These are phyloP conservation scores for Moniliophthora roreri DNA, from an alignment of 1,284 basidiomycete species.

Conservation along the genomic window DNA sequence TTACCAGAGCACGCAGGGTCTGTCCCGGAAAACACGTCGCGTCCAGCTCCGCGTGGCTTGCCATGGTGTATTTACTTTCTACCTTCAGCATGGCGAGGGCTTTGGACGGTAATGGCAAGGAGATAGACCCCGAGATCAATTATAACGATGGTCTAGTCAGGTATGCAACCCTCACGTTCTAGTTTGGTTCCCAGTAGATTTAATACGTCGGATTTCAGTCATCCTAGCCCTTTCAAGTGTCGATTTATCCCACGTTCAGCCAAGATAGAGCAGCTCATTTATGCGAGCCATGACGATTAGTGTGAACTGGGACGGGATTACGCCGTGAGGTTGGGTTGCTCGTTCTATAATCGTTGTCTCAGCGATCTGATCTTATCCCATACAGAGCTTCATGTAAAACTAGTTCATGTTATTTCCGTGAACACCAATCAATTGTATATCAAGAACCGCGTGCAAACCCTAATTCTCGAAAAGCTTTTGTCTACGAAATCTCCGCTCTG, in stretches of 20 bases:
- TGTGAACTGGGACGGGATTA: not conserved
- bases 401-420: too few species aligned
- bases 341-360: too few species aligned
- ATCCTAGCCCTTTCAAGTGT: slow-evolving; percentile 4
- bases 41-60: not conserved
- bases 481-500: too few species aligned
- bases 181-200: not conserved
- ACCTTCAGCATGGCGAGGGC: not conserved
- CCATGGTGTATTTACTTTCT: not conserved
- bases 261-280: not conserved
- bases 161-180: not conserved
- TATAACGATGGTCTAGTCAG: not conserved
- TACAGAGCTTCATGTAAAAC: too few species aligned
- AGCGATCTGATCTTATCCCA: too few species aligned
- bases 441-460: too few species aligned
- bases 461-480: too few species aligned
- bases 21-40: slow-evolving; percentile 2
- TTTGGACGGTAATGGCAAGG: slow-evolving; percentile 1
- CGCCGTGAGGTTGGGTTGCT: too few species aligned
- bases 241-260: slow-evolving; percentile 5
- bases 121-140: not conserved
- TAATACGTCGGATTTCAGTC: not conserved
- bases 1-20: not conserved
- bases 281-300: not conserved
- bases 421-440: too few species aligned